A percentile compares a stretch with the other conserved stretches of the same genome.
Evolutionary conservation across 139 green algal species (phyloP).

Genomic region (Trebouxia sp.): DNA sequence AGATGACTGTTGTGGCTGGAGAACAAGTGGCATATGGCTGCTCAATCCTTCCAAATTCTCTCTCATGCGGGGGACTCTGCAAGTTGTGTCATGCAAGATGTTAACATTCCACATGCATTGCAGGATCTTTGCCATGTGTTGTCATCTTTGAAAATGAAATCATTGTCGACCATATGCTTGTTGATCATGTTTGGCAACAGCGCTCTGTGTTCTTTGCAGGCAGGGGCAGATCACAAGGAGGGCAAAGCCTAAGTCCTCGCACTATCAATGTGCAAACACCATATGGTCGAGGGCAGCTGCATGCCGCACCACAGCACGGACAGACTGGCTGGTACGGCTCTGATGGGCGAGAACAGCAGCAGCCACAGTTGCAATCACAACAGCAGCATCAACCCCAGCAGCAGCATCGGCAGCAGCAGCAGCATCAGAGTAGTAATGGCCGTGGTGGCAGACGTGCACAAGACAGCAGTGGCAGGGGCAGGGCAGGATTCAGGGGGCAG

Average conservation of each 20-base stretch:
- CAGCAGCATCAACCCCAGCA: neutral
- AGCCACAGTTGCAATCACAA: neutral
- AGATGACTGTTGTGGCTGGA: no score
- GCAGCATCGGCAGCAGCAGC: neutral
- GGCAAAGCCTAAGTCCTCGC: neutral
- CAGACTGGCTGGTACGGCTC: neutral
- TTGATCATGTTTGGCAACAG: no score
- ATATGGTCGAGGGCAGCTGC: neutral
- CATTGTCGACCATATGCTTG: no score
- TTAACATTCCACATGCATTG: no score
- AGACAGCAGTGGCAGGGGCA: slow-evolving; percentile 13
- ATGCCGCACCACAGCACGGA: slow-evolving; percentile 5
- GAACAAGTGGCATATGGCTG: no score
- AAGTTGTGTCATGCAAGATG: no score
- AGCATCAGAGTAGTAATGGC: neutral
- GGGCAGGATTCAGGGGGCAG: neutral
- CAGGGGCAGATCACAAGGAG: neutral
- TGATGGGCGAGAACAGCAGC: neutral
- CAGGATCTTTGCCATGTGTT: no score
- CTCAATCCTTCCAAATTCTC: no score
- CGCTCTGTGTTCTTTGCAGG: neutral
- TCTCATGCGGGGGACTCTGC: no score
- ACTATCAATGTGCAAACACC: neutral
- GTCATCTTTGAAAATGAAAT: no score
- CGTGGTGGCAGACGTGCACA: no score